Conservation (phyloP, 2,329 filamentous ascomycete genomes). For the Aureobasidium zeae region DNA sequence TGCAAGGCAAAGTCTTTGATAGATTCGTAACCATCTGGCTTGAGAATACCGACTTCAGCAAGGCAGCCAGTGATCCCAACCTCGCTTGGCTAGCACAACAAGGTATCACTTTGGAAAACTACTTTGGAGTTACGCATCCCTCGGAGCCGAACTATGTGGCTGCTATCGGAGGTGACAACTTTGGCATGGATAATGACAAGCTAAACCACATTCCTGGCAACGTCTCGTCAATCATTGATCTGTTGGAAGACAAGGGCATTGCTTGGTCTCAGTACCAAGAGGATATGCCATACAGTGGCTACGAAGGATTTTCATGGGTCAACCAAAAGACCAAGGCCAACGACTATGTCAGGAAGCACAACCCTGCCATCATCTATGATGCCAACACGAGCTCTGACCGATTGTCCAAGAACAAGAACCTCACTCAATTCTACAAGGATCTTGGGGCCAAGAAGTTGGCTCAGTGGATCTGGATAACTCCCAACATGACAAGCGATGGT, state of each 20-base stretch:
- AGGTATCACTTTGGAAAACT: constrained; percentile 52
- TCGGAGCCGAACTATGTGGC: constrained; percentile 70
- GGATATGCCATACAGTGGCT: constrained; percentile 66
- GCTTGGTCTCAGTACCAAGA: constrained; percentile 61
- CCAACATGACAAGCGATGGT: constrained; percentile 67
- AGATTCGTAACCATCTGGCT: constrained; percentile 66
- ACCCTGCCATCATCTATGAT: constrained; percentile 56
- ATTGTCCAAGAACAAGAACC: constrained; percentile 63
- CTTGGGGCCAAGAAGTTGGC: constrained; percentile 54
- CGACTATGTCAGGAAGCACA: constrained; percentile 78
- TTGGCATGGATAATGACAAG: constrained; percentile 61
- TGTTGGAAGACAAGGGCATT: constrained; percentile 35
- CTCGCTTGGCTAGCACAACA: constrained; percentile 48
- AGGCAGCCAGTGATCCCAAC: constrained; percentile 54
- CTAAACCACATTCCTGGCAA: constrained; percentile 42
- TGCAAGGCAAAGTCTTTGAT: constrained; percentile 64
- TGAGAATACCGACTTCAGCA: constrained; percentile 63
- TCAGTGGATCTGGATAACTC: constrained; percentile 63
- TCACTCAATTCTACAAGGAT: constrained; percentile 59
- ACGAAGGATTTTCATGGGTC: constrained; percentile 52
- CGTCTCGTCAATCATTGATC: constrained; percentile 33
- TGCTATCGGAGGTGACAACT: constrained; percentile 59
- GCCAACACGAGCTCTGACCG: constrained; percentile 51
- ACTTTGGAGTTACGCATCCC: constrained; percentile 54
- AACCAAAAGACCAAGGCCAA: constrained; percentile 59